Conservation (phyloP, 164 flowering plant genomes). For the Piper longum region DNA sequence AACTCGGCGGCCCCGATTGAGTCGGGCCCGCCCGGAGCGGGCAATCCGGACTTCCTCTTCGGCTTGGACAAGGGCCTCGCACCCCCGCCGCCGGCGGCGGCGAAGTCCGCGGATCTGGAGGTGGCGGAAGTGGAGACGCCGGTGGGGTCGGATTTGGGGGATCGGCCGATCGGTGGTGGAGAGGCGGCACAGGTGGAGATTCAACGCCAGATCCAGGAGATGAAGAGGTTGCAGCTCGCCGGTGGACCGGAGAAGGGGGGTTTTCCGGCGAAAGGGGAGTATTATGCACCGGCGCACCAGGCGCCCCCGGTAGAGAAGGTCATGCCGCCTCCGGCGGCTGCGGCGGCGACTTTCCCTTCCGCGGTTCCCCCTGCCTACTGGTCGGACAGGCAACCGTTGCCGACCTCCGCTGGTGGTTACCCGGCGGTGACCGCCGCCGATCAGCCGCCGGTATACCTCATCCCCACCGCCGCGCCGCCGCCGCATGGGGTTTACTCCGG, state of each 20-base stretch:
- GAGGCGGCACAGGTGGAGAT: constrained; percentile 17
- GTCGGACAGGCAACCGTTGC: constrained; percentile 20
- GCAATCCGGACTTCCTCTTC: constrained; percentile 50
- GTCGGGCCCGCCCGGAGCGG: constrained; percentile 3
- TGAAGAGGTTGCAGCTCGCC: constrained; percentile 37
- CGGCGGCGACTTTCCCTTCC: constrained; percentile 3
- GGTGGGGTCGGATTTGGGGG: neutral
- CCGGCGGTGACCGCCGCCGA: constrained; percentile 16
- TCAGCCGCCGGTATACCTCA: constrained; percentile 32
- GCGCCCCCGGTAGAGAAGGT: constrained; percentile 20
- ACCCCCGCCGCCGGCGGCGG: constrained; percentile 11
- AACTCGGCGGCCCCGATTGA: constrained; percentile 35
- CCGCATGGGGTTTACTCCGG: constrained; percentile 2
- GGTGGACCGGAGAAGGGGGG: constrained; percentile 18
- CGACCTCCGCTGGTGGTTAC: constrained; percentile 8
- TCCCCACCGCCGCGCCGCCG: constrained; percentile 1
- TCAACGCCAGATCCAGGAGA: constrained; percentile 41
- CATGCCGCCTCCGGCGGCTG: constrained; percentile 5
- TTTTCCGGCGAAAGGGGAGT: constrained; percentile 23
- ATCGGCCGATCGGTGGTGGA: too few species aligned
- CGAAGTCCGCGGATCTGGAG: constrained; percentile 2
- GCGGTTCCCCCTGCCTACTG: constrained; percentile 21
- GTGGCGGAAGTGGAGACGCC: too few species aligned
- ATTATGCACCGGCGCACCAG: constrained; percentile 11
- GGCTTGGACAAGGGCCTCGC: constrained; percentile 47